Percentiles rank a stretch among this genome's conserved stretches.
These are phyloP conservation scores for Arabis alpina DNA, from an alignment of 345 rosid species.

Conservation along the genomic window DNA sequence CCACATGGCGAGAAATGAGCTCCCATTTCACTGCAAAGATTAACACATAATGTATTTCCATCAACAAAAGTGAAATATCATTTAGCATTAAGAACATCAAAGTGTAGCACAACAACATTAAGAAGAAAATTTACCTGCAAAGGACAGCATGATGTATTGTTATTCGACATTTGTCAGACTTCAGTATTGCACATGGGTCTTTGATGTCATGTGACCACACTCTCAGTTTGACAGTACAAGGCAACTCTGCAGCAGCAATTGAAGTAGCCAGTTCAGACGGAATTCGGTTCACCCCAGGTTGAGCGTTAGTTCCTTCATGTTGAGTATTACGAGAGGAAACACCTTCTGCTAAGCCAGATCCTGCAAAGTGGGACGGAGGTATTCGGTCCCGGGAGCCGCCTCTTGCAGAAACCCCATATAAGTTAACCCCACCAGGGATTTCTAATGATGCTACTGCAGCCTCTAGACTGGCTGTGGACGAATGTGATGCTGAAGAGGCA, in stretches of 20 bases:
- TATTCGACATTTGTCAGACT: constrained; percentile 67
- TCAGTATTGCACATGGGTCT: constrained; percentile 67
- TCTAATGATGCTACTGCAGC: constrained; percentile 57
- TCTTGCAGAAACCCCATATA: constrained; percentile 58
- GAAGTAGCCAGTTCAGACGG: constrained; percentile 80
- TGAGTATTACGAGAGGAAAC: constrained; percentile 40
- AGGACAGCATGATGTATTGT: constrained; percentile 93
- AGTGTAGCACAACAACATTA: constrained; percentile 2
- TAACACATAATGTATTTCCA: constrained; percentile 27
- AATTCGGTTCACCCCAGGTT: constrained; percentile 63
- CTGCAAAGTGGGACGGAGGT: constrained; percentile 51
- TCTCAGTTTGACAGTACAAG: constrained; percentile 92
- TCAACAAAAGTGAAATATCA: constrained; percentile 11
- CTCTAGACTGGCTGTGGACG: constrained; percentile 50
- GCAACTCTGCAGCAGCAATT: constrained; percentile 90
- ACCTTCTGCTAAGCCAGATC: constrained; percentile 53
- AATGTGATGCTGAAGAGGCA: constrained; percentile 46
- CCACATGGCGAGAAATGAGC: constrained; percentile 99
- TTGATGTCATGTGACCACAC: constrained; percentile 85
- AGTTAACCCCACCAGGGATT: constrained; percentile 55
- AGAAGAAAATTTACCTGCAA: constrained; percentile 65
- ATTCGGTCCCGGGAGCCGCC: constrained; percentile 44
- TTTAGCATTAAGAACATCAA: constrained; percentile 21
- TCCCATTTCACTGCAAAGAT: constrained; percentile 91
- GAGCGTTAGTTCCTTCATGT: constrained; percentile 50